phyloP scores from a whole-genome alignment of 176 grass and related monocot species.

The Themeda triandra region DNA sequence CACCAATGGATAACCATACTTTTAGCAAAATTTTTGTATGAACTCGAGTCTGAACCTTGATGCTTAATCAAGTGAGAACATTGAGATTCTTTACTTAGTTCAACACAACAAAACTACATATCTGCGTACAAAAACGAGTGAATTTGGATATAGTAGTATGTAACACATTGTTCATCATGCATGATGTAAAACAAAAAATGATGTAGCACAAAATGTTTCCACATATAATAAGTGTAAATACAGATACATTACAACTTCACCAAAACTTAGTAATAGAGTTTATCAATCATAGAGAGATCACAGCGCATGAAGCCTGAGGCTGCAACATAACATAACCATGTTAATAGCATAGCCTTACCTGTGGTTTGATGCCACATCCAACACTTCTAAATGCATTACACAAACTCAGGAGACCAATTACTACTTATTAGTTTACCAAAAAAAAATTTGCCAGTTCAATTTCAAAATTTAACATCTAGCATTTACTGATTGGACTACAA shows the following conservation, averaged over 20 bases:
- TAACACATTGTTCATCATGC: background rate
- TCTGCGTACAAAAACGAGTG: background rate
- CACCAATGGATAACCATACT: background rate
- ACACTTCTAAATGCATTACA: background rate
- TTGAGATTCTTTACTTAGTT: background rate
- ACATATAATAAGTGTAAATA: background rate
- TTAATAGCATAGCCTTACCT: background rate
- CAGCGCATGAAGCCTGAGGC: background rate
- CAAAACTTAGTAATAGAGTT: background rate
- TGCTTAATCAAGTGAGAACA: background rate
- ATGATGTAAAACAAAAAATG: too few relatives aligned
- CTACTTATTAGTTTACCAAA: background rate
- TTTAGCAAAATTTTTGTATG: background rate
- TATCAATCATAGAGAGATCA: background rate
- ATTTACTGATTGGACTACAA: background rate
- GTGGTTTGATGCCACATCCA: background rate
- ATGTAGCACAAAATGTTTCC: background rate
- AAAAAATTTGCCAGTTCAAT: background rate
- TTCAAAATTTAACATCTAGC: background rate
- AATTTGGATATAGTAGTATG: background rate
- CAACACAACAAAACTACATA: background rate
- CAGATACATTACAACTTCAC: background rate
- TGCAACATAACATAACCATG: background rate
- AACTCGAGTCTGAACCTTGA: background rate
- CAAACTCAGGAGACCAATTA: background rate